Conservation (phyloP, 2,329 filamentous ascomycete species). For the Fusarium kyushuense region DNA sequence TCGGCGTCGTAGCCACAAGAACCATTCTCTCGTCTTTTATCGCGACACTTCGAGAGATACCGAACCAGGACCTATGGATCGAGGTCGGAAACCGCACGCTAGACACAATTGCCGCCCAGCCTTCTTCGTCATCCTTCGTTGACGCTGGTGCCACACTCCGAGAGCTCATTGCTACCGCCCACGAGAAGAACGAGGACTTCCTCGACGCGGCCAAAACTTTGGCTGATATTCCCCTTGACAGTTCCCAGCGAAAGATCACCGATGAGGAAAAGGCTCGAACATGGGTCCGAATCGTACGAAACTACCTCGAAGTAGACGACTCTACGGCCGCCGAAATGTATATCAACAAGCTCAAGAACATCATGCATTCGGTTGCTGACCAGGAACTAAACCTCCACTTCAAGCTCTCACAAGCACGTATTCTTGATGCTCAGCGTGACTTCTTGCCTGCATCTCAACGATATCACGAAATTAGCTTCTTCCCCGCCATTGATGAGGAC, state of each 20-base stretch:
- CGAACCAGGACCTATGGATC: constrained; percentile 75
- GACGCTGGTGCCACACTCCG: constrained; percentile 86
- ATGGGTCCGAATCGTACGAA: constrained; percentile 94
- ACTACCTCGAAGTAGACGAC: constrained; percentile 95
- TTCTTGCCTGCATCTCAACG: constrained; percentile 89
- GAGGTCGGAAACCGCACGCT: constrained; percentile 82
- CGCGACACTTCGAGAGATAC: constrained; percentile 69
- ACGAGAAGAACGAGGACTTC: constrained; percentile 87
- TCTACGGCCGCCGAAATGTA: constrained; percentile 85
- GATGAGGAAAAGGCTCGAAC: constrained; percentile 85
- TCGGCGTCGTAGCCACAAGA: constrained; percentile 82
- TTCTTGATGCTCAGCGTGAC: constrained; percentile 88
- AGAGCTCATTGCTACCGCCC: constrained; percentile 83
- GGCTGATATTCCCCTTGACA: constrained; percentile 88
- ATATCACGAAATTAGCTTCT: constrained; percentile 89
- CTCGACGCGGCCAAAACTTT: constrained; percentile 80
- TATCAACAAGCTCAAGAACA: constrained; percentile 94
- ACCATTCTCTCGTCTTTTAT: constrained; percentile 77
- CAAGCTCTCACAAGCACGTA: constrained; percentile 89
- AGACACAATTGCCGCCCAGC: constrained; percentile 70
- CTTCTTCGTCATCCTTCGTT: constrained; percentile 77
- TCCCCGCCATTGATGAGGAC: constrained; percentile 81
- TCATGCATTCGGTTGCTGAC: constrained; percentile 83
- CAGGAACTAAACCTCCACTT: constrained; percentile 84
- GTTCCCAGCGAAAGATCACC: constrained; percentile 84